Percentiles rank a stretch among this genome's conserved stretches.
Conservation (phyloP, 257 asterid species). For the Thymus quinquecostatus region DNA sequence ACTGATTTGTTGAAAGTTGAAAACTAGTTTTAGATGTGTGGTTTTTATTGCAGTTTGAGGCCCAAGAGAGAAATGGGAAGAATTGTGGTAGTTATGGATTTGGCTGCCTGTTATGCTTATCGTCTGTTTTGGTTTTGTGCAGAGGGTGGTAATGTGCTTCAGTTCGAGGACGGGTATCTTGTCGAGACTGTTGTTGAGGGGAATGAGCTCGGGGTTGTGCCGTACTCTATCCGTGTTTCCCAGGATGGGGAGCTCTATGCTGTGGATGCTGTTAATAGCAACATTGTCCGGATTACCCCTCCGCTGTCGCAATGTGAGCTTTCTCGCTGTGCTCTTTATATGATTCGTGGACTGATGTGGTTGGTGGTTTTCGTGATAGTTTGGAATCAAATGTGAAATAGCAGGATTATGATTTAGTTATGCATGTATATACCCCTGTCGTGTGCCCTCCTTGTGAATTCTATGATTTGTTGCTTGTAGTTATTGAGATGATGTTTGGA, state of each 20-base stretch:
- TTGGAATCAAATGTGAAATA: not conserved
- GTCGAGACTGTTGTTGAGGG: constrained; percentile 97
- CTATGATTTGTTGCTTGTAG: constrained; percentile 13
- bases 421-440: not conserved
- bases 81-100: not conserved
- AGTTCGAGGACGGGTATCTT: constrained; percentile 88
- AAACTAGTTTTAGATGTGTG: constrained; percentile 1
- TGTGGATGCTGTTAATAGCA: constrained; percentile 88
- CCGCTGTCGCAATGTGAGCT: constrained; percentile 88
- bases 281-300: constrained; percentile 81
- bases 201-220: constrained; percentile 86
- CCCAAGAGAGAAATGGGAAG: constrained; percentile 20
- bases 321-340: constrained; percentile 28
- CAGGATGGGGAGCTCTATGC: constrained; percentile 96
- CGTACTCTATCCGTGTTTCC: constrained; percentile 72
- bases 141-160: constrained; percentile 83
- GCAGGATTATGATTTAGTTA: constrained; percentile 9
- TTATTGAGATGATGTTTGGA: constrained; percentile 7
- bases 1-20: not conserved
- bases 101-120: constrained; percentile 11
- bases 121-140: constrained; percentile 30
- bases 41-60: not conserved
- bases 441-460: not conserved
- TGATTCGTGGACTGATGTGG: not conserved
- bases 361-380: not conserved